A percentile compares a stretch with the other conserved stretches of the same genome.
Evolutionary conservation across 2,329 filamentous ascomycete species (phyloP).

Genomic region (Aspergillus intermedius): DNA sequence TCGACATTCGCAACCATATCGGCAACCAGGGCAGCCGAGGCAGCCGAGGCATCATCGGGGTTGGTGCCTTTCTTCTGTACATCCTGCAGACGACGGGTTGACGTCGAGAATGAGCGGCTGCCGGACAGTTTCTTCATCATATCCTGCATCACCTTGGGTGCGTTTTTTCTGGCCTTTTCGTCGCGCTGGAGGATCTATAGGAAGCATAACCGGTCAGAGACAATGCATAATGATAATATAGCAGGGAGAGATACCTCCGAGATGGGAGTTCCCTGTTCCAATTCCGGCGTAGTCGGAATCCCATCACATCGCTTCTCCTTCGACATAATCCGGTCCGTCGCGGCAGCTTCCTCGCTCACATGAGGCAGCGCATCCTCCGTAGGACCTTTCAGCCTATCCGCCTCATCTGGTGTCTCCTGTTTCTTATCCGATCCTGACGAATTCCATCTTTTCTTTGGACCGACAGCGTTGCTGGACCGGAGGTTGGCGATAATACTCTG

Average conservation of each 20-base stretch:
- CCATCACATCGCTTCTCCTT: constrained; percentile 31
- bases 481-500: constrained; percentile 19
- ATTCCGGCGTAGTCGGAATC: constrained; percentile 48
- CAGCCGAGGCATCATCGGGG: constrained; percentile 24
- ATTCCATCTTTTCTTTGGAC: constrained; percentile 26
- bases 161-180: constrained; percentile 54
- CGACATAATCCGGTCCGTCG: constrained; percentile 53
- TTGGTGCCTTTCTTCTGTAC: constrained; percentile 14
- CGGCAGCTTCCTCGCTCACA: constrained; percentile 60
- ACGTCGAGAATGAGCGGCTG: constrained; percentile 54
- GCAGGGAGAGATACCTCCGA: constrained; percentile 49
- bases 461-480: constrained; percentile 10
- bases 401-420: constrained; percentile 21
- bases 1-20: constrained; percentile 32
- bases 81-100: constrained; percentile 34
- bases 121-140: constrained; percentile 43
- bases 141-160: constrained; percentile 62
- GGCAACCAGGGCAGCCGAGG: constrained; percentile 28
- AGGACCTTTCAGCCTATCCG: constrained; percentile 33
- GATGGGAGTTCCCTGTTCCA: constrained; percentile 60
- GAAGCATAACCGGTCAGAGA: neutral
- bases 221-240: neutral
- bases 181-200: constrained; percentile 59
- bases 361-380: constrained; percentile 51
- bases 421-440: constrained; percentile 22